Base-by-base conservation (phyloP, 768 basidiomycete species). In the Saitozyma sp. region DNA sequence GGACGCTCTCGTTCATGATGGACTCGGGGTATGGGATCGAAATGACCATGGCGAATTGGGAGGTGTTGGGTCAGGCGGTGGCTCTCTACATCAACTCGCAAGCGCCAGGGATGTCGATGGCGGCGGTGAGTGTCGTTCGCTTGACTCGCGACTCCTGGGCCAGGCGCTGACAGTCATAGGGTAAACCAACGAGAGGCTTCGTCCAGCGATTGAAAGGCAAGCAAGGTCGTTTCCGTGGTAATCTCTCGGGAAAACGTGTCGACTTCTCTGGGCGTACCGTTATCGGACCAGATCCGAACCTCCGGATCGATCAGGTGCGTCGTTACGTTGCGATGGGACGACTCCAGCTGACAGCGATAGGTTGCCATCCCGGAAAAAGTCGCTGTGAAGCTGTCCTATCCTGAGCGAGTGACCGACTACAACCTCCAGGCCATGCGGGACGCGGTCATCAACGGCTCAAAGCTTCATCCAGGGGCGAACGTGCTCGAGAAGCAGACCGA, bases 61-160 rank as follows among this genome's bases (percentile, higher is more conserved):
- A 98, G 71, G 92, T 95, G 67, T 83, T 99, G 1, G 92, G 96
- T 73, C 84, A 94, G 54, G 89, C 89, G 14, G 91, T 98, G 29
- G 96, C 96, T 0, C 89, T 98, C 85, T 99, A 98, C 79, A 89
- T 99, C 82, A 98, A 98, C 81, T 95, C 95, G 2, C 94, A 97
- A 76, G 83, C 92, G 11, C 96, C 96, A 13, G 96, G 96, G 49
- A 87, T 98, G 10, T 17, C 11, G n/a, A 17, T 46, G n/a, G 89
- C 89, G 0, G 87, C 89, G 3, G 80, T 80, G 53, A 59, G 75
- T 59, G 29, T n/a, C 13, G 16, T 37, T 40, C n/a, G 41, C 17
- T 55, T 52, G 51, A 29, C 11, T 13, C n/a, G 29, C 17, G 40
- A 13, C 39, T 50, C 8, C 38, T 53, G 40, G 20, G 37, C 9